Evolutionary conservation across 2,329 filamentous ascomycete genomes (phyloP), one percentile per base, ranked within the genome.

Genomic region (Thelonectria olida): DNA sequence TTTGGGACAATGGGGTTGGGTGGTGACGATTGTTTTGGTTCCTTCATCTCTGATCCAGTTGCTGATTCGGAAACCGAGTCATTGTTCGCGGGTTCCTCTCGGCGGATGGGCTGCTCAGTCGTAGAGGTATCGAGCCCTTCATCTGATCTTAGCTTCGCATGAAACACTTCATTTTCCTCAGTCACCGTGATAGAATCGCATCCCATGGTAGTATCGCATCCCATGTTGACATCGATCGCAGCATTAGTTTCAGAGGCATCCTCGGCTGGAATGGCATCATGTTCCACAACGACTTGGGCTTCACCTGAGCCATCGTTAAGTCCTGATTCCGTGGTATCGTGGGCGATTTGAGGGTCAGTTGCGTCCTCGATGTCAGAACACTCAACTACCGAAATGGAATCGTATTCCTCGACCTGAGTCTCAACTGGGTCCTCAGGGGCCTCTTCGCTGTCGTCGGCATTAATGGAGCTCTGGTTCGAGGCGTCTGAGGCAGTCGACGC

Each of bases 401-500:
- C 39, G 15, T 34, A 17, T 17, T 54, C 23, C n/a, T 19, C 15
- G 8, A 44, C 19, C 12, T 10, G 7, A 23, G 13, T 4, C 19
- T 54, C 36, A 20, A 9, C 20, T 9, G 9, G 9, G 39, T 36
- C 23, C 17, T 15, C 38, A 27, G 39, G 27, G 10, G n/a, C 13
- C n/a, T 39, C 44, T 13, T 28, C 28, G 12, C 28, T 48, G n/a
- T 55, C 12, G 34, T 25, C 19, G 10, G 17, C 19, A 2, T 31
- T 15, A 7, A 28, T n/a, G 15, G 34, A 17, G 9, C 39, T 31
- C 19, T 13, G 13, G n/a, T 45, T 61, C 15, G 38, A 19, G 10
- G 50, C 41, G 7, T 54, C 27, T 19, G 54, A 52, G 10, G 19
- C 34, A 23, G 25, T 56, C 9, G 34, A 44, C 31, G 60, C 36